Base-by-base conservation (phyloP, 2,329 filamentous ascomycete species). In the Bretziella fagacearum region DNA sequence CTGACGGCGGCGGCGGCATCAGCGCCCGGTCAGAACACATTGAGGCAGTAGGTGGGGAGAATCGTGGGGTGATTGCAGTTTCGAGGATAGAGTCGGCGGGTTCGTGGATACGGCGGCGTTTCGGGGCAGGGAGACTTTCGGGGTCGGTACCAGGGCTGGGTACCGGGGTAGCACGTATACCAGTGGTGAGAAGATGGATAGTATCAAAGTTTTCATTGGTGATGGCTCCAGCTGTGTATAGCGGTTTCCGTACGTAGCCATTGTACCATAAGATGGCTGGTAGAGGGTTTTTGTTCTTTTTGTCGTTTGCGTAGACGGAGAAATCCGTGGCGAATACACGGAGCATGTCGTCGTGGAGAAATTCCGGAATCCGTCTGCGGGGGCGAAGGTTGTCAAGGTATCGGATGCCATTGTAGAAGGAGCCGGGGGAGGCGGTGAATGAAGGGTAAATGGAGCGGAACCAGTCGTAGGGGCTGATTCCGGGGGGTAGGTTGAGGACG, bases 261-360 rank as follows among this genome's bases (percentile, higher is more conserved):
- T 60, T 64, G 54, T 56, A 68, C 62, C 65, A 73, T 22, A 67
- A 56, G 3, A 67, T 55, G 1, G 63, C 63, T 2, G 62, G 57
- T 6, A 65, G 57, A 0, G 60, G 52, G 18, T 59, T 45, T 44
- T 32, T 46, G 15, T 30, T 54, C 18, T 55, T 54, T 2, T 51
- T 52, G 2, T 52, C 50, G 4, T 56, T 54, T 20, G 66, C 60
- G 46, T 73, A 72, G 0, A 54, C 52, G 5, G 63, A 52, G 52
- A 64, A 75, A 1, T 63, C 60, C 1, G 55, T 55, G 1, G 63
- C 59, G 44, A 67, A 73, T 2, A 58, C 55, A 6, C 64, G 58
- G 25, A 75, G 64, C 45, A 73, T 70, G 47, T 74, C 71, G 52
- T 75, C 72, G 50, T 65, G 74, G 0, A 71, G 54, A 46, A 59